Evolutionary conservation across 176 grass and related monocot genomes (phyloP), one percentile per base, ranked within the genome.

Genomic region (Oryza punctata): DNA sequence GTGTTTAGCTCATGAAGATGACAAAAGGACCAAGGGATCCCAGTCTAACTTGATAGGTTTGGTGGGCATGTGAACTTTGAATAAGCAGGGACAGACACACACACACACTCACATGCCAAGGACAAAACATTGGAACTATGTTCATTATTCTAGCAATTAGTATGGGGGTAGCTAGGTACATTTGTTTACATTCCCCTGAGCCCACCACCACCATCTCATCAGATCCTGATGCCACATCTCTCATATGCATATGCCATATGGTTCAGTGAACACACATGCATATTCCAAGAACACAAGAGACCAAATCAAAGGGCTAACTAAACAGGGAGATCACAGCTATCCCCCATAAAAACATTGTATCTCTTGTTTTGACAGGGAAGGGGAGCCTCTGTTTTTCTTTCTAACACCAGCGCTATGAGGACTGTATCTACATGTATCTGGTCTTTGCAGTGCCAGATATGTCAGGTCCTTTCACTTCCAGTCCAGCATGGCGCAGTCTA

Each of bases 381-480:
- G 26, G 29, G 6, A 10, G 60, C 12, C 9, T 61, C 43, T 21
- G 43, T n/a, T 73, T 73, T 54, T n/a, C n/a, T n/a, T 72, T 6
- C 37, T 10, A 79, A 0, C 73, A 12, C 44, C 11, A 47, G 63
- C 46, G 63, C 46, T 37, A 0, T 12, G 30, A 78, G 16, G 67
- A 86, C 29, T 61, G 65, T 59, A 25, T 68, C 78, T 43, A 35
- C 41, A 73, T 57, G 49, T 27, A 35, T 18, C 26, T 29, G 50
- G 83, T 13, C 66, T 30, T 79, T 46, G 68, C 50, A 79, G 67
- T 72, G 6, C 13, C 83, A 78, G 28, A 60, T 32, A 71, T 19
- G 75, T 12, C 67, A 78, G 83, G 66, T 10, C 0, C 12, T 45
- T 16, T 91, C 72, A 88, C 67, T 90, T 87, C 93, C 88, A 89